Base-by-base conservation (phyloP, 2,329 filamentous ascomycete species). In the Aspergillus oerlinghausenensis region DNA sequence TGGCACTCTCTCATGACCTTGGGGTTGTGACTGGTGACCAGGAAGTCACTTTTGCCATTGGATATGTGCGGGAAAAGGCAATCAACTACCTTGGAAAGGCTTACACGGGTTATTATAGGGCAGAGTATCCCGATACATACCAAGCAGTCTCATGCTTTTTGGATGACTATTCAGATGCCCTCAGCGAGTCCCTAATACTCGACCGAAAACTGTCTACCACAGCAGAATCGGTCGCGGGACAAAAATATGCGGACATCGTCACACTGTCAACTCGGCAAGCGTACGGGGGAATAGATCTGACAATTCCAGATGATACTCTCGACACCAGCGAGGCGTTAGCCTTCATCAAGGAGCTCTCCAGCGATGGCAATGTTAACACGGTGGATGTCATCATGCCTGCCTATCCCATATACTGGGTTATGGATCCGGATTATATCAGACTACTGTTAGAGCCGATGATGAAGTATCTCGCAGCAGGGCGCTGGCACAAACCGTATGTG, bases 281-380 rank as follows among this genome's bases (percentile, higher is more conserved):
- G 19, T 77, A 73, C 50, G 75, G 71, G 55, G 73, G 66, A 4
- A 75, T 76, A 51, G 75, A 77, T 48, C 29, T 77, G 38, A 72
- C 70, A 5, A 74, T 77, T 42, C 69, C 73, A 17, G 61, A 67
- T 25, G 65, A 67, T 38, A 68, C 72, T 4, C 63, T 70, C 4
- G 62, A 72, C 55, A 70, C 68, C 1, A 61, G 58, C 19, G 61
- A 70, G 35, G 63, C 70, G 1, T 58, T 74, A 29, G 73, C 70
- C 5, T 78, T 77, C 42, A 69, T 78, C 58, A 78, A 78, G 51
- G 75, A 78, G 58, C 70, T 78, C 43, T 75, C 73, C 4, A 77
- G 74, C 47, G 69, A 77, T 54, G 75, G 75, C 3, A 77, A 78
- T 54, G 55, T 75, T 42, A 76, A 77, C 54, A 78, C 76, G 0